Evolutionary conservation across 225 moss, liverwort and hornwort species (phyloP), one percentile per base, ranked within the genome.

Genomic region (Physcomitrium patens): DNA sequence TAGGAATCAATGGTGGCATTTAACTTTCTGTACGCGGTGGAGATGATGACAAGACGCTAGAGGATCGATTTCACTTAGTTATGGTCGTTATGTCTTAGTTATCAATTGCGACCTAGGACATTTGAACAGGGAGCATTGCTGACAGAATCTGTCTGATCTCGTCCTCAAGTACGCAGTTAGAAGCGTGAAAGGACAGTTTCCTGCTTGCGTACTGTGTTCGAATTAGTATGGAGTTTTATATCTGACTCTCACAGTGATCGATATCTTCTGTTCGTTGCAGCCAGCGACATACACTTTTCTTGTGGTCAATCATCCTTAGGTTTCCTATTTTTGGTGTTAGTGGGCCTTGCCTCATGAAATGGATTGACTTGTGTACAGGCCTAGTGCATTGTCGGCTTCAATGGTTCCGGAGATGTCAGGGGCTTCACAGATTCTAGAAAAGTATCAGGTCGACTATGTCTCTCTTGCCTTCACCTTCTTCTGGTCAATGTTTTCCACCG

Each of bases 341-440:
- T 19, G 48, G 47, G 28, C 60, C 61, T 63, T 52, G n/a, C 44
- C 65, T 74, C 26, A 74, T 45, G 67, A 72, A 37, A 57, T 55
- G 58, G 11, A 63, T 71, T 45, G 66, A 27, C 42, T 23, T 49
- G 26, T 76, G 47, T 43, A 69, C 88, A 91, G 91, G 83, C 67
- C 77, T 74, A 66, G 78, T 78, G 56, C 83, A 19, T 26, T 85
- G 72, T 81, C 91, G 70, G 81, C 85, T 53, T 67, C 85, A 56
- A 70, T 90, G 88, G 90, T 85, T 74, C 90, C 90, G 60, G 90
- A 93, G 85, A 70, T 89, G 85, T 86, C 86, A 76, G 89, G 85
- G 60, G 79, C 83, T 82, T 81, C 83, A 74, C 74, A 86, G 61
- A 83, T 93, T 66, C 53, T 93, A 88, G 92, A 93, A 69, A 93